Percentiles rank a stretch among this genome's conserved stretches.
These are phyloP conservation scores for Fusarium chuoi DNA, from an alignment of 2,329 filamentous ascomycete species.

Conservation along the genomic window DNA sequence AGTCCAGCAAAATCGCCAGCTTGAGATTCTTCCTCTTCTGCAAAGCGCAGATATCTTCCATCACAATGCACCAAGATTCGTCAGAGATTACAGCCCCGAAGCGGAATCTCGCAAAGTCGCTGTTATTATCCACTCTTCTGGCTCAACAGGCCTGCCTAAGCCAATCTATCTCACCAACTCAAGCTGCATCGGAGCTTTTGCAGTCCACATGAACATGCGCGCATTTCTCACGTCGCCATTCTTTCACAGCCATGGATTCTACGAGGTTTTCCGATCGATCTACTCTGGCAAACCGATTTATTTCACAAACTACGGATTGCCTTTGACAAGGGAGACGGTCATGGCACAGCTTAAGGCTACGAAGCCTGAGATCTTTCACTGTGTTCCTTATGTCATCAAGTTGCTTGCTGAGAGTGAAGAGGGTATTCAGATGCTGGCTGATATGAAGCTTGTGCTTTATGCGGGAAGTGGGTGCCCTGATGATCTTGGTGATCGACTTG, in stretches of 20 bases:
- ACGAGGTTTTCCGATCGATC: conserved; percentile 64
- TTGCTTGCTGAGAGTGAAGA: conserved; percentile 67
- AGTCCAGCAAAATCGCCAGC: conserved; percentile 21
- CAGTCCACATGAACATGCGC: conserved; percentile 52
- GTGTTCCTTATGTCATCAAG: conserved; percentile 73
- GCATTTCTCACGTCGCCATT: conserved; percentile 67
- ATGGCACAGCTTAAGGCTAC: conserved; percentile 52
- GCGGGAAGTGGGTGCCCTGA: conserved; percentile 69
- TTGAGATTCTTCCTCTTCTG: conserved; percentile 25
- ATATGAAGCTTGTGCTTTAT: conserved; percentile 64
- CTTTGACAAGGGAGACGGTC: conserved; percentile 62
- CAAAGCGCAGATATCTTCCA: conserved; percentile 6
- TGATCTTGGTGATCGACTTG: conserved; percentile 64
- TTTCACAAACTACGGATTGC: conserved; percentile 65
- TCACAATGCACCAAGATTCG: conserved; percentile 27
- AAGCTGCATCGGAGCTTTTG: conserved; percentile 60
- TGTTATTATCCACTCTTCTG: conserved; percentile 51
- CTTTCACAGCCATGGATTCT: conserved; percentile 69
- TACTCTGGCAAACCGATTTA: conserved; percentile 61
- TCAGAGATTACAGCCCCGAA: conserved; percentile 25
- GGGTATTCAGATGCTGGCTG: conserved; percentile 59
- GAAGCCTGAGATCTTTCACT: conserved; percentile 64
- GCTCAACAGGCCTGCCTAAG: conserved; percentile 71
- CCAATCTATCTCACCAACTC: conserved; percentile 68
- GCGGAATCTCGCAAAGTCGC: conserved; percentile 30